These are phyloP conservation scores for Ogataea salicorniae DNA, from an alignment of 805 yeast species.

Conservation along the genomic window DNA sequence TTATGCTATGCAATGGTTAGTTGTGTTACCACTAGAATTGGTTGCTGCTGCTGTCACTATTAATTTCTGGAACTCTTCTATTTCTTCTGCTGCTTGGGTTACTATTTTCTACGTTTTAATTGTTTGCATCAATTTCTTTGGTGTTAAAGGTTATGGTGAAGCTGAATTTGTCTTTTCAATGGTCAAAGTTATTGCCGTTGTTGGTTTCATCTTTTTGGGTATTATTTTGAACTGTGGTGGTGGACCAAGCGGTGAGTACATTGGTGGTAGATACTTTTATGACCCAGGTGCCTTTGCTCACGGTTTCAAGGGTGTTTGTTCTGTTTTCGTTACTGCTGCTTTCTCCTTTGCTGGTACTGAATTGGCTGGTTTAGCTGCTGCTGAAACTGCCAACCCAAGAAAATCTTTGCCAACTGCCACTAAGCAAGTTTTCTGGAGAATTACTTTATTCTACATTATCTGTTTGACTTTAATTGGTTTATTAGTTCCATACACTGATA, in stretches of 20 bases:
- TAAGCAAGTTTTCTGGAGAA: slow-evolving; percentile 62
- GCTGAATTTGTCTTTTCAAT: slow-evolving; percentile 55
- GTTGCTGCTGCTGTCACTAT: slow-evolving; percentile 52
- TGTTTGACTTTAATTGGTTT: slow-evolving; percentile 52
- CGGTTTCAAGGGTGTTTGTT: slow-evolving; percentile 60
- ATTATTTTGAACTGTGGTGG: slow-evolving; percentile 59
- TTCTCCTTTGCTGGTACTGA: slow-evolving; percentile 67
- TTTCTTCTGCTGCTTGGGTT: slow-evolving; percentile 52
- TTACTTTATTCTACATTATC: slow-evolving; percentile 51
- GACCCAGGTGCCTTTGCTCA: slow-evolving; percentile 53
- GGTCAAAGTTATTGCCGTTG: slow-evolving; percentile 51
- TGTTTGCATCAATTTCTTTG: slow-evolving; percentile 49
- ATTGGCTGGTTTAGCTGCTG: slow-evolving; percentile 59
- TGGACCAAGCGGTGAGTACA: slow-evolving; percentile 49
- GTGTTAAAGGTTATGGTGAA: slow-evolving; percentile 66
- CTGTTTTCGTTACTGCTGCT: slow-evolving; percentile 57
- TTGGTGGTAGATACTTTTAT: slow-evolving; percentile 58
- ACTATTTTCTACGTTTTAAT: slow-evolving; percentile 49
- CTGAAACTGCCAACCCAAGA: slow-evolving; percentile 59
- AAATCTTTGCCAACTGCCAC: slow-evolving; percentile 59
- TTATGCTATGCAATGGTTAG: slow-evolving; percentile 51
- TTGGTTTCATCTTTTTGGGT: slow-evolving; percentile 53
- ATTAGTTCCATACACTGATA: slow-evolving; percentile 54
- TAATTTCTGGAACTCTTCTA: slow-evolving; percentile 39
- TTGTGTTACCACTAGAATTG: slow-evolving; percentile 49